A percentile compares a stretch with the other conserved stretches of the same genome.
Evolutionary conservation across 345 rosid genomes (phyloP).

Genomic region (Eucalyptus melliodora): DNA sequence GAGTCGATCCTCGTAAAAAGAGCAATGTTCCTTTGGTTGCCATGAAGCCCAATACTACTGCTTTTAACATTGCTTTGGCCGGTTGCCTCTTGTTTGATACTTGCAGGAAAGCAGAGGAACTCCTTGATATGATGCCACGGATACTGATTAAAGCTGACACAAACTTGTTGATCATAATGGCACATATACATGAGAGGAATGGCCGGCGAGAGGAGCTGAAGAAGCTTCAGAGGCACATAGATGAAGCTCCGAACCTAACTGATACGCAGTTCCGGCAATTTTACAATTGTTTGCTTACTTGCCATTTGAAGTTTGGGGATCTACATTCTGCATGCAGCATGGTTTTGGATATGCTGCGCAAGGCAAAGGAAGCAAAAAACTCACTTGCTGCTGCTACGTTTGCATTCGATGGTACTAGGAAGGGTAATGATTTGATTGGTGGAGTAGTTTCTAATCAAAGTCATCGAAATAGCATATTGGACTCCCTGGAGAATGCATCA

Average conservation of each 20-base stretch:
- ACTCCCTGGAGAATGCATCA: not conserved
- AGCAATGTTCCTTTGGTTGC: conserved; percentile 65
- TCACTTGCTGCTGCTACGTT: conserved; percentile 58
- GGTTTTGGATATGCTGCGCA: conserved; percentile 82
- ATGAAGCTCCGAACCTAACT: conserved; percentile 53
- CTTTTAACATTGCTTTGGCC: conserved; percentile 65
- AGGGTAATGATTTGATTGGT: conserved; percentile 3
- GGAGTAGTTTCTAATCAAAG: conserved; percentile 5
- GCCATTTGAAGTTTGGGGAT: conserved; percentile 82
- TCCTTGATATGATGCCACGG: conserved; percentile 67
- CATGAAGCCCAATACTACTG: conserved; percentile 74
- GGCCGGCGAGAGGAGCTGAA: conserved; percentile 73
- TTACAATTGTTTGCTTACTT: conserved; percentile 60
- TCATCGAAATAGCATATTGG: conserved; percentile 1
- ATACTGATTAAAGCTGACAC: conserved; percentile 53
- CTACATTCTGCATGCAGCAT: conserved; percentile 70
- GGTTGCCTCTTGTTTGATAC: conserved; percentile 74
- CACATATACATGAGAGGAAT: conserved; percentile 79
- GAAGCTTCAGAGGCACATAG: conserved; percentile 81
- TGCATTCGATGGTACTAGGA: conserved; percentile 1
- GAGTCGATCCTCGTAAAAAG: conserved; percentile 83
- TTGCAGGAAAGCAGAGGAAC: conserved; percentile 90
- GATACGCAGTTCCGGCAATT: conserved; percentile 71
- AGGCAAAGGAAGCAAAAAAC: conserved; percentile 66
- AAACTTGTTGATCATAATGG: conserved; percentile 54